Conservation (phyloP, 805 yeast genomes). For the Suhomyces pyralidae region DNA sequence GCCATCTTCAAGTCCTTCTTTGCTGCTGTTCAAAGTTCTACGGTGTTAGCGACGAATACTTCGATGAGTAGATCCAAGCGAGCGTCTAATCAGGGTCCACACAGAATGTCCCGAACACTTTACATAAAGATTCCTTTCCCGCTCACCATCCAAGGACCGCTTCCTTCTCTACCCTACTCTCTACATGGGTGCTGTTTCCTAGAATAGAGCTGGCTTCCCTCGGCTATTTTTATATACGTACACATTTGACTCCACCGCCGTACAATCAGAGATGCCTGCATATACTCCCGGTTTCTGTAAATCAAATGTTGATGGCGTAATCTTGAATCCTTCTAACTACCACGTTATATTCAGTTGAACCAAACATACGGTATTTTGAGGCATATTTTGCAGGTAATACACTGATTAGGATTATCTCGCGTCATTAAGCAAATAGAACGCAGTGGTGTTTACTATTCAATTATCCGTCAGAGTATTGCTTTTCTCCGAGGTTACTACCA, state of each 20-base stretch:
- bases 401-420: background rate
- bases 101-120: background rate
- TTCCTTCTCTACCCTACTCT: background rate
- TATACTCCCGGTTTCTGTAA: background rate
- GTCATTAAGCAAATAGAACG: background rate
- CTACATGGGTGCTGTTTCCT: background rate
- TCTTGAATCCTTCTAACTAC: background rate
- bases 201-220: background rate
- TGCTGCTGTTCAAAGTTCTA: background rate
- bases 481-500: background rate
- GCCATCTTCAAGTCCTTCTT: background rate
- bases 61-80: background rate
- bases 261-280: background rate
- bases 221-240: background rate
- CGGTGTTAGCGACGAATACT: background rate
- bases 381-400: background rate
- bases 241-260: background rate
- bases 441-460: background rate
- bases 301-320: constrained; percentile 3
- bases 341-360: background rate
- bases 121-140: background rate
- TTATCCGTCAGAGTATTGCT: background rate
- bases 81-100: background rate
- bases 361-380: background rate
- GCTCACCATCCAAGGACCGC: background rate